Evolutionary conservation across 2,329 filamentous ascomycete genomes (phyloP), one percentile per base, ranked within the genome.

Genomic region (Sporothrix brasiliensis): DNA sequence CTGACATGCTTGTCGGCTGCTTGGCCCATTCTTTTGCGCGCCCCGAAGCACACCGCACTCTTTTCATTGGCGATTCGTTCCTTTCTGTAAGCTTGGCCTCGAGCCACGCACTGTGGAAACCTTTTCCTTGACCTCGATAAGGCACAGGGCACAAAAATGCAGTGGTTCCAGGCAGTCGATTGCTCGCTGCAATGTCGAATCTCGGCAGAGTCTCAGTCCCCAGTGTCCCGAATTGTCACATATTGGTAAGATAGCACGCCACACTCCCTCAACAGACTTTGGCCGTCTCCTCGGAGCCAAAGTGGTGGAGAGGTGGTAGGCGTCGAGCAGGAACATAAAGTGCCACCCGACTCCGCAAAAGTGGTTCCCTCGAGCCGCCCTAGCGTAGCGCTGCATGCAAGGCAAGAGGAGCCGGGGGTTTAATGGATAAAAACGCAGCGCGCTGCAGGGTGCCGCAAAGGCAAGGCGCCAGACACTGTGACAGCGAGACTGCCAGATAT

Each of bases 261-360:
- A 34, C 34, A 9, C 34, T 34, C 34, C 34, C 34, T 9, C 34
- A 7, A 34, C 34, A 24, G 34, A 34, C 6, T 34, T 34, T 34
- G 34, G 34, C 6, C 3, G 27, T 5, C n/a, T 4, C 21, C 5
- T 5, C 34, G 27, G 44, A n/a, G 39, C 21, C 54, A 14, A 14
- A 9, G 16, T 52, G 49, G 24, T 19, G 21, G 16, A 9, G 16
- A 41, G 49, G 24, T 19, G 21, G 16, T 4, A 11, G 14, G 27
- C 16, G 24, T 47, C 11, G 47, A 21, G 24, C 9, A 24, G 30
- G 66, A 39, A 49, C 13, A 13, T 9, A 65, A n/a, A n/a, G 58
- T 47, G 58, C n/a, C 58, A 63, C 58, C 50, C 52, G 53, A 68
- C 70, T 70, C 68, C 70, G 68, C 68, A 72, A 72, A 72, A 72